Evolutionary conservation across 192 early-diverging fungal species (phyloP).

Genomic region (Coemansia sp.): DNA sequence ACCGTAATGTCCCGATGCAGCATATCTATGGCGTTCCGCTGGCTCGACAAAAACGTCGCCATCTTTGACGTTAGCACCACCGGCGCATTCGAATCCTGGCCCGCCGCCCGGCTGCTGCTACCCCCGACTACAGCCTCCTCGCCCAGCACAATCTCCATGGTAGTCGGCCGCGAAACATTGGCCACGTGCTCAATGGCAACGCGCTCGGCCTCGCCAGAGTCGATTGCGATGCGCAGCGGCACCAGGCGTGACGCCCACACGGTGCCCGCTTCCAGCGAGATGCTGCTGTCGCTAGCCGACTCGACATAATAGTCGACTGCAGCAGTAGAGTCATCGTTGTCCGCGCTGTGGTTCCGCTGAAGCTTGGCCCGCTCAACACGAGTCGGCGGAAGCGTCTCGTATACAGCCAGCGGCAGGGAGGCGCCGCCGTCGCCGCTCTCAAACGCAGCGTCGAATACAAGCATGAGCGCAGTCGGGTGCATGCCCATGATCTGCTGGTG

Average conservation of each 20-base stretch:
- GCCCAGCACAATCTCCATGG: constrained; percentile 11
- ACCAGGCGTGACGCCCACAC: constrained; percentile 44
- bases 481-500: constrained; percentile 33
- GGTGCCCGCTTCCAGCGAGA: neutral
- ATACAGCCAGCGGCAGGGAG: constrained; percentile 38
- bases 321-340: neutral
- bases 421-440: constrained; percentile 13
- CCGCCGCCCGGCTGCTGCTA: neutral
- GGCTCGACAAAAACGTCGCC: constrained; percentile 46
- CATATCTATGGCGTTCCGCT: constrained; percentile 53
- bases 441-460: constrained; percentile 47
- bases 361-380: constrained; percentile 21
- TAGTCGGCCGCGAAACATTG: constrained; percentile 19
- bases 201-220: constrained; percentile 56
- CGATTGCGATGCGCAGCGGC: constrained; percentile 32
- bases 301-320: constrained; percentile 25
- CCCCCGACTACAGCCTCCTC: neutral
- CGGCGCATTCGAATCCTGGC: neutral
- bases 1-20: constrained; percentile 39
- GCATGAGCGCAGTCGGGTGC: constrained; percentile 33
- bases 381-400: constrained; percentile 40
- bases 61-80: constrained; percentile 19
- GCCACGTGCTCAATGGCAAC: constrained; percentile 52
- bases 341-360: constrained; percentile 1
- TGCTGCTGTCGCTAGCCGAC: neutral